Conservation (phyloP, 2,329 filamentous ascomycete species). For the Chrysoporthe deuterocubensis region DNA sequence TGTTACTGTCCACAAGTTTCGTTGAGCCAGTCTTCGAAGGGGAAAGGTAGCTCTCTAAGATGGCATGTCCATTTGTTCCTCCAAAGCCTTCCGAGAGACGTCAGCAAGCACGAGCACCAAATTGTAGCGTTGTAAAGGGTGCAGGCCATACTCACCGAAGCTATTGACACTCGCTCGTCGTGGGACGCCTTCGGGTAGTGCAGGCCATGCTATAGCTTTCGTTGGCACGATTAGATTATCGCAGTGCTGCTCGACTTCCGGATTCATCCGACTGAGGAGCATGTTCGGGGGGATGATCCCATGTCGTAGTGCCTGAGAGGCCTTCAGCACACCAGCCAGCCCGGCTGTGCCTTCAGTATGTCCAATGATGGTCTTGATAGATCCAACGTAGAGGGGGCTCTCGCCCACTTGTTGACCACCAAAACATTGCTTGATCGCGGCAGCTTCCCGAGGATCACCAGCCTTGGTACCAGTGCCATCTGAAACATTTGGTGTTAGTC, state of each 20-base stretch:
- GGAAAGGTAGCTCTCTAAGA: conserved; percentile 32
- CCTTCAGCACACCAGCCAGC: conserved; percentile 42
- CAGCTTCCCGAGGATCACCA: conserved; percentile 37
- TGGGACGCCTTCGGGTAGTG: conserved; percentile 27
- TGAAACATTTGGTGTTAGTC: not conserved
- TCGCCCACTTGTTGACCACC: not conserved
- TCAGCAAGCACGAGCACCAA: not conserved
- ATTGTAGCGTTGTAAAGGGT: too few species aligned
- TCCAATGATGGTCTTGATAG: conserved; percentile 33
- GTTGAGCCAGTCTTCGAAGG: too few species aligned
- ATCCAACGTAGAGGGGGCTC: conserved; percentile 29
- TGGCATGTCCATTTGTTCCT: conserved; percentile 41
- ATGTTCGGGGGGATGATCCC: conserved; percentile 39
- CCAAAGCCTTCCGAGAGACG: conserved; percentile 28
- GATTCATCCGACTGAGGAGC: conserved; percentile 37
- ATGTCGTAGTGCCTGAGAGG: conserved; percentile 37
- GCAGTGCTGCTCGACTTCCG: conserved; percentile 32
- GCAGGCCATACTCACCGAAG: conserved; percentile 36
- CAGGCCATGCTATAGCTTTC: conserved; percentile 33
- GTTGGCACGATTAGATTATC: conserved; percentile 37
- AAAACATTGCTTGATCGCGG: conserved; percentile 31
- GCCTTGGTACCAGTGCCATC: conserved; percentile 45
- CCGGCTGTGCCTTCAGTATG: conserved; percentile 36
- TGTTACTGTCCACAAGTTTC: not conserved
- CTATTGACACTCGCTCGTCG: conserved; percentile 39